These are phyloP conservation scores for Pistacia integerrima DNA, from an alignment of 345 rosid species.

Conservation along the genomic window DNA sequence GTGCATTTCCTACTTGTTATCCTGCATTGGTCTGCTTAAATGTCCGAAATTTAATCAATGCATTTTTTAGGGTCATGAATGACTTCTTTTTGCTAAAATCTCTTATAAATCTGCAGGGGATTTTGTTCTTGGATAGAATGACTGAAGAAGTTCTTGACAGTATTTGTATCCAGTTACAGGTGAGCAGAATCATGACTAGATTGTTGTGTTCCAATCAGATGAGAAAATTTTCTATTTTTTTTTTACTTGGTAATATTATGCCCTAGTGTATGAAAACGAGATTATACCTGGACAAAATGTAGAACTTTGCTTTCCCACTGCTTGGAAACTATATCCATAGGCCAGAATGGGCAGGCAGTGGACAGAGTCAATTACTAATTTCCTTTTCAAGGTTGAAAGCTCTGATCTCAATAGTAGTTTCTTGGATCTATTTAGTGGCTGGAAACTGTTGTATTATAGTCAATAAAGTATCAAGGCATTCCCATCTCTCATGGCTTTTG, in stretches of 20 bases:
- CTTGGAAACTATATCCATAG: constrained; percentile 8
- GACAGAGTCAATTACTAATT: background rate
- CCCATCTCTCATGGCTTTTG: background rate
- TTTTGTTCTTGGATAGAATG: constrained; percentile 91
- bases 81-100: constrained; percentile 16
- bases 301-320: background rate
- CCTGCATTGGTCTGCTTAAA: background rate
- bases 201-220: background rate
- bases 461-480: background rate
- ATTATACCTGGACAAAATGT: background rate
- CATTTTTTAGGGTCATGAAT: background rate
- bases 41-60: background rate
- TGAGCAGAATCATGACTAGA: constrained; percentile 32
- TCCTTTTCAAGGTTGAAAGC: background rate
- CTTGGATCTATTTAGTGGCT: background rate
- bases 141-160: constrained; percentile 74
- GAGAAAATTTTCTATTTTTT: background rate
- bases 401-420: background rate
- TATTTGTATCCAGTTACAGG: constrained; percentile 67
- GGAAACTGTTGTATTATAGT: background rate
- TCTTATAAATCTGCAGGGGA: constrained; percentile 57
- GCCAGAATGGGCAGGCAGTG: background rate
- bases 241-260: constrained; percentile 5
- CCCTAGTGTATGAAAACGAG: background rate
- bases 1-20: background rate